phyloP scores from a whole-genome alignment of 2,329 filamentous ascomycete species.

The Thelonectria discophora region DNA sequence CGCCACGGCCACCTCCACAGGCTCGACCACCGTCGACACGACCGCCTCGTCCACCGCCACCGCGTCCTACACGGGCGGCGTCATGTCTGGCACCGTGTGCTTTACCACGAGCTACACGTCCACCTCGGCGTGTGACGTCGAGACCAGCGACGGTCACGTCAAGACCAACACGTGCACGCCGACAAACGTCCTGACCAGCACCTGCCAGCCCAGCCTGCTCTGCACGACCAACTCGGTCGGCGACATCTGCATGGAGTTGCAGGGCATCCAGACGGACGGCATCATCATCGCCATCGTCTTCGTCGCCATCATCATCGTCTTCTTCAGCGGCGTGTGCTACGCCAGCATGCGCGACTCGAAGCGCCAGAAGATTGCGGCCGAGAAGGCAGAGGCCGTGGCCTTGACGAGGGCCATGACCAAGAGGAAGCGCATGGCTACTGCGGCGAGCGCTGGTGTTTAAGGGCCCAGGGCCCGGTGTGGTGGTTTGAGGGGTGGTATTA shows the following conservation, averaged over 20 bases:
- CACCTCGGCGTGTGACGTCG: slow-evolving; percentile 5
- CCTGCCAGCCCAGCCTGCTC: slow-evolving; percentile 8
- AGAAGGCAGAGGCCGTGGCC: not conserved
- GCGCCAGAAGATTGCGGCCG: slow-evolving; percentile 5
- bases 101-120: slow-evolving; percentile 6
- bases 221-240: slow-evolving; percentile 15
- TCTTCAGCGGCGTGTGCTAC: slow-evolving; percentile 2
- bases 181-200: slow-evolving; percentile 2
- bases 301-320: not conserved
- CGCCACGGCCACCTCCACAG: not conserved
- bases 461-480: too few relatives aligned
- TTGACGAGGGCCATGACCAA: not conserved
- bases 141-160: slow-evolving; percentile 7
- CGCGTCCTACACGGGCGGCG: not conserved
- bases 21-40: slow-evolving; percentile 2
- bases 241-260: slow-evolving; percentile 16
- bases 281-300: slow-evolving; percentile 15
- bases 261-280: slow-evolving; percentile 12
- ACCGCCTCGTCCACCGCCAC: not conserved
- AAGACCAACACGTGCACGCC: slow-evolving; percentile 7
- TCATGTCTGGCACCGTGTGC: slow-evolving; percentile 10
- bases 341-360: slow-evolving; percentile 7
- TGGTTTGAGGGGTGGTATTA: too few relatives aligned
- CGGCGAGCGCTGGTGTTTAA: not conserved
- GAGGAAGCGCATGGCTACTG: not conserved